phyloP scores from a whole-genome alignment of 2,329 filamentous ascomycete species.

The Coniochaeta ligniaria region DNA sequence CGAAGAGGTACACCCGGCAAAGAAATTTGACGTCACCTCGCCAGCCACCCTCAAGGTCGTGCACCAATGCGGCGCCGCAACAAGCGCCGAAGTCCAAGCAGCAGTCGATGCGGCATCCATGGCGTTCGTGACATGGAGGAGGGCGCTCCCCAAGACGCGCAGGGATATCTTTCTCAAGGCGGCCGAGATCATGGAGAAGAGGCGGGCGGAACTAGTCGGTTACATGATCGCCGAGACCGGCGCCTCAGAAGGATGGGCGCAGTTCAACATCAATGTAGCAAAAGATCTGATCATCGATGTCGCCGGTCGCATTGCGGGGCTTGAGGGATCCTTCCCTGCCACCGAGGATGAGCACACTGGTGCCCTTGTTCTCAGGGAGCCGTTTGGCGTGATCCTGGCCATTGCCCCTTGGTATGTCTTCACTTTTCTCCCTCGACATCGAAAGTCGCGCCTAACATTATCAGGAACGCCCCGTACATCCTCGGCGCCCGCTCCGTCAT shows the following conservation, averaged over 20 bases:
- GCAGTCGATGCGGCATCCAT: conserved; percentile 43
- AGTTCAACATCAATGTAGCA: conserved; percentile 30
- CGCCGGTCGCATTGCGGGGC: conserved; percentile 28
- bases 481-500: conserved; percentile 47
- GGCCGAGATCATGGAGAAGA: conserved; percentile 53
- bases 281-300: conserved; percentile 32
- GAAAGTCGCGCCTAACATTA: not conserved
- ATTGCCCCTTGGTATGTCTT: conserved; percentile 69
- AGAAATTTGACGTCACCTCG: conserved; percentile 18
- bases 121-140: conserved; percentile 64
- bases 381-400: conserved; percentile 70
- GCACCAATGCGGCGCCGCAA: conserved; percentile 18
- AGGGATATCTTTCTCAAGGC: conserved; percentile 66
- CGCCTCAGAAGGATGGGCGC: conserved; percentile 27
- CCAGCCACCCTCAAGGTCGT: conserved; percentile 20
- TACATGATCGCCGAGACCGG: conserved; percentile 51
- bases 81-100: conserved; percentile 17
- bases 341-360: conserved; percentile 37
- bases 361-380: conserved; percentile 65
- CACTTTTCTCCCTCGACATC: not conserved
- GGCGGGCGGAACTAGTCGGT: conserved; percentile 50
- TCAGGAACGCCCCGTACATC: conserved; percentile 51
- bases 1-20: conserved; percentile 16
- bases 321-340: conserved; percentile 26
- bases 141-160: conserved; percentile 50